phyloP scores from a whole-genome alignment of 1,284 basidiomycete genomes.

The Ganoderma multipileum region DNA sequence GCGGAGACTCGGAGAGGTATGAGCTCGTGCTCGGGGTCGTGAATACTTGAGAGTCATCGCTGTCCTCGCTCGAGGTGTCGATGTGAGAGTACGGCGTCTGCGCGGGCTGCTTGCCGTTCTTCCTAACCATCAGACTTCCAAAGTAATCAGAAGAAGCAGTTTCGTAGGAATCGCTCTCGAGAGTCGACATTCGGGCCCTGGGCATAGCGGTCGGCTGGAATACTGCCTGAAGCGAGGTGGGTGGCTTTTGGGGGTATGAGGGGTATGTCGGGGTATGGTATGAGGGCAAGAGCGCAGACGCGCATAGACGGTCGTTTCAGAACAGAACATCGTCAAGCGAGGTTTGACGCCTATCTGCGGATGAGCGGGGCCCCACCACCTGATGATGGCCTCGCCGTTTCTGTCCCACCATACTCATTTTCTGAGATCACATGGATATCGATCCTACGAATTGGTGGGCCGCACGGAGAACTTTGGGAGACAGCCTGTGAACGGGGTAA shows the following conservation, averaged over 20 bases:
- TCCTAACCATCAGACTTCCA: not conserved
- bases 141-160: not conserved
- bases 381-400: not conserved
- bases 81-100: not conserved
- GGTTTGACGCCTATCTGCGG: conserved; percentile 4
- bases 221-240: too few species aligned
- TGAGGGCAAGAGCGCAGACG: not conserved
- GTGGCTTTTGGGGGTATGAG: not conserved
- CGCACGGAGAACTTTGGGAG: not conserved
- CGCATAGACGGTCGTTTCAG: not conserved
- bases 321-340: conserved; percentile 3
- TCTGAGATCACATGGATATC: not conserved
- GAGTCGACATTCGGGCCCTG: not conserved
- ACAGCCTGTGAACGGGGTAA: not conserved
- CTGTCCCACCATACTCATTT: not conserved
- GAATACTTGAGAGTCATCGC: not conserved
- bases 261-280: not conserved
- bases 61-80: not conserved
- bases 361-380: conserved; percentile 4
- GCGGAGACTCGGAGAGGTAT: not conserved
- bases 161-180: not conserved
- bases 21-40: not conserved
- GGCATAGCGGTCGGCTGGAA: not conserved
- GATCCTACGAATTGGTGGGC: not conserved
- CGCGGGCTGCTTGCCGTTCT: not conserved